phyloP scores from a whole-genome alignment of 352 stramenopile genomes.

The Phytophthora sp. region DNA sequence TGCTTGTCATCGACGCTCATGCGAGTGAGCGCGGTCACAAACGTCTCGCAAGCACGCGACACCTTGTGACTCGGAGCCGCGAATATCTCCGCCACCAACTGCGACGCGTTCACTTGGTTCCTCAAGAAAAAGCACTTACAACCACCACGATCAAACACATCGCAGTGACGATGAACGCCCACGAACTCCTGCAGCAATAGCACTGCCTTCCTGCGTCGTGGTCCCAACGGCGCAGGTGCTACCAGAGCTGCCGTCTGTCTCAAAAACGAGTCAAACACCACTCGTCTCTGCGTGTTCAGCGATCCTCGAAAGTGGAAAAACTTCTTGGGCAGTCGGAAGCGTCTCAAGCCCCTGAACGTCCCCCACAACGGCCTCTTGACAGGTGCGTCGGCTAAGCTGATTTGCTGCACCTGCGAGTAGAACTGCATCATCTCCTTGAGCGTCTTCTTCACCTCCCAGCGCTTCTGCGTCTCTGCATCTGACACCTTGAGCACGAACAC shows the following conservation, averaged over 20 bases:
- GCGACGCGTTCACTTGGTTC: constrained; percentile 46
- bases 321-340: constrained; percentile 59
- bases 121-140: constrained; percentile 48
- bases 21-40: constrained; percentile 43
- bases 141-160: constrained; percentile 44
- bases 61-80: constrained; percentile 35
- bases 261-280: constrained; percentile 77
- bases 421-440: constrained; percentile 68
- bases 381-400: constrained; percentile 55
- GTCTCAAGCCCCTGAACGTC: constrained; percentile 52
- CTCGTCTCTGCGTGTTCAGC: constrained; percentile 57
- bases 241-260: constrained; percentile 67
- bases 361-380: constrained; percentile 63
- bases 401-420: constrained; percentile 61
- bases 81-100: constrained; percentile 58
- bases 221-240: constrained; percentile 57
- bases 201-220: constrained; percentile 55
- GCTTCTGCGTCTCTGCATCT: constrained; percentile 60
- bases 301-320: constrained; percentile 60
- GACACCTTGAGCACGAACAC: constrained; percentile 56
- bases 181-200: constrained; percentile 67
- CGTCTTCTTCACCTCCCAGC: constrained; percentile 64
- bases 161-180: constrained; percentile 49
- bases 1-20: constrained; percentile 50
- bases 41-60: constrained; percentile 38